phyloP scores from a whole-genome alignment of 2,329 filamentous ascomycete genomes.

The Cytospora leucostoma region DNA sequence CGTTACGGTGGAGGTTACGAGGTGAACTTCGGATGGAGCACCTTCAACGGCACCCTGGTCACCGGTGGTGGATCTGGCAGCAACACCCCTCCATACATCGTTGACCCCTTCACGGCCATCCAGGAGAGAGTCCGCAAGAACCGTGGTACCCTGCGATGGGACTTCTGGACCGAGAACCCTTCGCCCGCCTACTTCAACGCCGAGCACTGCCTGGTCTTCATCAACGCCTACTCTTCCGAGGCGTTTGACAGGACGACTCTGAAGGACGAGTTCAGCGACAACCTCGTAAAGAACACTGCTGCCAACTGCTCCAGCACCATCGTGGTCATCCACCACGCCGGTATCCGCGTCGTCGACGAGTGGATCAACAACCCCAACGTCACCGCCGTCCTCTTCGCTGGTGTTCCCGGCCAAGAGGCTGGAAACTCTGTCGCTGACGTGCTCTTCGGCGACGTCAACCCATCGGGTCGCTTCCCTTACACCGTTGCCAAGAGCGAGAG shows the following conservation, averaged over 20 bases:
- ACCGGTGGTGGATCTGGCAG: constrained; percentile 54
- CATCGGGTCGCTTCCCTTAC: constrained; percentile 61
- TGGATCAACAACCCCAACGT: constrained; percentile 66
- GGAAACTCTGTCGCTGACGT: constrained; percentile 57
- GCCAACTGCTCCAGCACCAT: constrained; percentile 62
- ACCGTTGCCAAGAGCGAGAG: constrained; percentile 58
- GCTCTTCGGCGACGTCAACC: constrained; percentile 58
- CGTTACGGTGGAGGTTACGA: constrained; percentile 58
- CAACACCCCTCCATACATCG: constrained; percentile 78
- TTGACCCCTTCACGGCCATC: constrained; percentile 65
- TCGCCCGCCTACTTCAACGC: constrained; percentile 22
- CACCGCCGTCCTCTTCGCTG: constrained; percentile 63
- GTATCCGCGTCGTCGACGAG: constrained; percentile 59
- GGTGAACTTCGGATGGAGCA: constrained; percentile 38
- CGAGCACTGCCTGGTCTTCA: constrained; percentile 61
- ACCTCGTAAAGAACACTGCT: constrained; percentile 58
- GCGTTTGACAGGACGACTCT: constrained; percentile 64
- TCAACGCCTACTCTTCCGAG: constrained; percentile 72
- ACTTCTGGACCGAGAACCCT: constrained; percentile 26
- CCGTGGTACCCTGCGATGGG: constrained; percentile 46
- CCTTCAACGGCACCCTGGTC: constrained; percentile 46
- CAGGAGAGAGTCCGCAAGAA: constrained; percentile 58
- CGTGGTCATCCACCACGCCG: constrained; percentile 66
- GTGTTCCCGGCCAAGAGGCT: constrained; percentile 65
- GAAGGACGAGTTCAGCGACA: constrained; percentile 66